A percentile compares a stretch with the other conserved stretches of the same genome.
Evolutionary conservation across 2,329 filamentous ascomycete species (phyloP).

Genomic region (Thelonectria rubi): DNA sequence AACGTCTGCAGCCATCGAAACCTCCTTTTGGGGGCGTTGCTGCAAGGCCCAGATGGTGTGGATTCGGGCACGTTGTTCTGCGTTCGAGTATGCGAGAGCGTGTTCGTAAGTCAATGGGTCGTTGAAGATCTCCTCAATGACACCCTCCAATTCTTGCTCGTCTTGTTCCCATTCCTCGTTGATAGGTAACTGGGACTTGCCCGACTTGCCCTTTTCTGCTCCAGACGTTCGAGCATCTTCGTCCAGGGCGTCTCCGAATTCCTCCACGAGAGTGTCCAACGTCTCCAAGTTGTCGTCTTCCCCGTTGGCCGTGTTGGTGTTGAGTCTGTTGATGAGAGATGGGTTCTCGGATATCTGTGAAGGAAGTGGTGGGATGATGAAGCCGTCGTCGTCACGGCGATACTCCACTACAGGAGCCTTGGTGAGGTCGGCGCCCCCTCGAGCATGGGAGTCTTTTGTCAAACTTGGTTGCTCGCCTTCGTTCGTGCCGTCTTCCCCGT

Average conservation of each 20-base stretch:
- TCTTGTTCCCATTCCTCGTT: constrained; percentile 70
- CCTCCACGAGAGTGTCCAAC: constrained; percentile 54
- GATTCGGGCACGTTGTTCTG: constrained; percentile 63
- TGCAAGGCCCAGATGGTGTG: constrained; percentile 62
- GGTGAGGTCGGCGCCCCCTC: constrained; percentile 48
- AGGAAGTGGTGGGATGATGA: constrained; percentile 67
- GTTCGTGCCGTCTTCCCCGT: constrained; percentile 40
- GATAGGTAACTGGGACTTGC: constrained; percentile 61
- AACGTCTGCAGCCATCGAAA: constrained; percentile 71
- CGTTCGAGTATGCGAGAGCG: constrained; percentile 65
- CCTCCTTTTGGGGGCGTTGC: constrained; percentile 56
- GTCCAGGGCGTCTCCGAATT: constrained; percentile 55
- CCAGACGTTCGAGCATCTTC: constrained; percentile 37
- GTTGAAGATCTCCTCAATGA: constrained; percentile 76
- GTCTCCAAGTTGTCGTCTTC: constrained; percentile 41
- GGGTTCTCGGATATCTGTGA: constrained; percentile 50
- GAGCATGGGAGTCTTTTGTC: constrained; percentile 20
- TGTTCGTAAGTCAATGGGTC: constrained; percentile 67
- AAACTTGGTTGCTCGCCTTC: constrained; percentile 18
- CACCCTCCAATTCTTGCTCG: constrained; percentile 72
- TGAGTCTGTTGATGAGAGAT: constrained; percentile 36
- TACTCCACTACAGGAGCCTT: constrained; percentile 48
- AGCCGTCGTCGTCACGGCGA: constrained; percentile 72
- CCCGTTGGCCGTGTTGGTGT: constrained; percentile 27
- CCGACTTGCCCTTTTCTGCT: constrained; percentile 37